Conservation (phyloP, 306 rosid genomes). For the Prunus salicina region DNA sequence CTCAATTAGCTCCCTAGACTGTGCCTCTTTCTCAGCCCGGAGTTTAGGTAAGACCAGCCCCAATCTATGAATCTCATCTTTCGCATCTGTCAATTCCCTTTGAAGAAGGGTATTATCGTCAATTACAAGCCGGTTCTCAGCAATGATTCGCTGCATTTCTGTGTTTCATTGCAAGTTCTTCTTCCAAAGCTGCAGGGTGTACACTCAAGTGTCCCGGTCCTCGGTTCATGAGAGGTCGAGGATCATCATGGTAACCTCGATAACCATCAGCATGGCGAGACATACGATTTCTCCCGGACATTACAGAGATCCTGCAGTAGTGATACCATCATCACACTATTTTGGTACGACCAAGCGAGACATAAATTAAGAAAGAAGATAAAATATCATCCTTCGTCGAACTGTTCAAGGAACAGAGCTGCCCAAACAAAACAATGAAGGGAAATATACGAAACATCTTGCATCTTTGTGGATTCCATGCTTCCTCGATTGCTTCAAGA, state of each 20-base stretch:
- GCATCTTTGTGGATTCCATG: background rate
- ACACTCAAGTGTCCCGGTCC: constrained; percentile 25
- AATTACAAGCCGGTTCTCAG: constrained; percentile 39
- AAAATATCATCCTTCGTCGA: background rate
- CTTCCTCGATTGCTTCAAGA: background rate
- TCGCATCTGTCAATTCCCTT: constrained; percentile 40
- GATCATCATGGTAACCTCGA: constrained; percentile 35
- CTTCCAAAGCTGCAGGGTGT: constrained; percentile 46
- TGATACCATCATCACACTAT: constrained; percentile 10
- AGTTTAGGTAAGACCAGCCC: constrained; percentile 34
- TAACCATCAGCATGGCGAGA: constrained; percentile 34
- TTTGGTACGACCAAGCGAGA: background rate
- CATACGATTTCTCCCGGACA: constrained; percentile 42
- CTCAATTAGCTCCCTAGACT: constrained; percentile 32
- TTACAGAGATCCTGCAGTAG: constrained; percentile 34
- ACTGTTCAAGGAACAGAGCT: background rate
- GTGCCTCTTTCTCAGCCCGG: constrained; percentile 35
- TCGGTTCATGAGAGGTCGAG: constrained; percentile 23
- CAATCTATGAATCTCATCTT: constrained; percentile 44
- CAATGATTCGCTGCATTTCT: constrained; percentile 37
- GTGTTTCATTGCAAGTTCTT: constrained; percentile 43
- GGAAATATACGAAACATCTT: background rate
- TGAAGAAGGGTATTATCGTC: constrained; percentile 48
- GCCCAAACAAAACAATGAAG: background rate
- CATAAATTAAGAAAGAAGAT: background rate